These are phyloP conservation scores for Coniferiporia sulphurascens DNA, from an alignment of 1,284 basidiomycete genomes.

Conservation along the genomic window DNA sequence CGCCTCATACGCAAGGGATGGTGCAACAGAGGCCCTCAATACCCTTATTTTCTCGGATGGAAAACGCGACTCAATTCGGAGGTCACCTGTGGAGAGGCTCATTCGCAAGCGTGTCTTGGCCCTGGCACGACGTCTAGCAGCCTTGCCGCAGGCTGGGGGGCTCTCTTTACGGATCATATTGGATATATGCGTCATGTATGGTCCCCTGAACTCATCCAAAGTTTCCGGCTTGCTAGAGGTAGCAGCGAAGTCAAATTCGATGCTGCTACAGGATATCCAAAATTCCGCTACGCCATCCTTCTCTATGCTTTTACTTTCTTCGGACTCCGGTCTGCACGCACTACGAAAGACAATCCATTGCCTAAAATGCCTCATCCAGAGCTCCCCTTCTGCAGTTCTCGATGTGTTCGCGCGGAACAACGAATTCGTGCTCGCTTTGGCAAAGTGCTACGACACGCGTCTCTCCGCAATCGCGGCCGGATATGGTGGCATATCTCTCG, in stretches of 20 bases:
- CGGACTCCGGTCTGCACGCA: conserved; percentile 49
- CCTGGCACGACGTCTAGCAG: conserved; percentile 49
- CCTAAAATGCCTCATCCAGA: conserved; percentile 49
- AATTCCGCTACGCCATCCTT: conserved; percentile 53
- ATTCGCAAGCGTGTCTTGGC: conserved; percentile 51
- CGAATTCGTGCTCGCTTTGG: conserved; percentile 50
- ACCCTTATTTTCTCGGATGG: conserved; percentile 49
- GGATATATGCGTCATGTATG: conserved; percentile 58
- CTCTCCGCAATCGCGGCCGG: conserved; percentile 28
- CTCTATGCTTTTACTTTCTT: conserved; percentile 40
- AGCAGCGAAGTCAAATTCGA: conserved; percentile 31
- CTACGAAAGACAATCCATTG: conserved; percentile 59
- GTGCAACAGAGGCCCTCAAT: conserved; percentile 46
- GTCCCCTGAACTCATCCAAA: conserved; percentile 37
- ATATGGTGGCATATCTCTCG: conserved; percentile 44
- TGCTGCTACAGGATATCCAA: conserved; percentile 31
- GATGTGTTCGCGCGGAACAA: conserved; percentile 47
- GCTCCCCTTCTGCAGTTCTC: conserved; percentile 42
- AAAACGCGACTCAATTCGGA: conserved; percentile 15
- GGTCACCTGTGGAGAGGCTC: conserved; percentile 35
- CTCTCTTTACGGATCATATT: conserved; percentile 51
- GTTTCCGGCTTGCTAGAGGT: conserved; percentile 40
- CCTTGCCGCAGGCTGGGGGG: conserved; percentile 26
- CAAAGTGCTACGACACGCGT: conserved; percentile 57
- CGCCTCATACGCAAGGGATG: conserved; percentile 51